Percentiles rank a stretch among this genome's conserved stretches.
phyloP scores from a whole-genome alignment of 1,284 basidiomycete genomes.

The Leccinum angustisporum region DNA sequence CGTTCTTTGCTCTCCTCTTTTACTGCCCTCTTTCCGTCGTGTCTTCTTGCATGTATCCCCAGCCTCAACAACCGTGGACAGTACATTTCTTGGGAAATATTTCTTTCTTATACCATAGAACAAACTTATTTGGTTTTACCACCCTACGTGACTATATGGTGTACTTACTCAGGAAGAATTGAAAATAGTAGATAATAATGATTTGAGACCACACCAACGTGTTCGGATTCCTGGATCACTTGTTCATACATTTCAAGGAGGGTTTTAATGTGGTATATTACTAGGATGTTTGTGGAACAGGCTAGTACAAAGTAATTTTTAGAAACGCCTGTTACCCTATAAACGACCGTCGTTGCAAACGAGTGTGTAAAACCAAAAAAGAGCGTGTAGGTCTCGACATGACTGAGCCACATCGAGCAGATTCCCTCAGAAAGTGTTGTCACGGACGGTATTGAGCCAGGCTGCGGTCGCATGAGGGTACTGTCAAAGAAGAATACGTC shows the following conservation, averaged over 20 bases:
- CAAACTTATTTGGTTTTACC: background rate
- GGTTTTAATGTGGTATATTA: background rate
- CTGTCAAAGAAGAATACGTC: background rate
- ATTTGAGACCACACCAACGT: background rate
- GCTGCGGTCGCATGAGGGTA: background rate
- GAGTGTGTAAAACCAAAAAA: background rate
- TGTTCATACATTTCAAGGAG: too few relatives aligned
- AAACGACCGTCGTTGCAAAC: background rate
- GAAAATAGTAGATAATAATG: background rate
- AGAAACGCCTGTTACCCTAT: background rate
- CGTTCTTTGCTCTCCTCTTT: background rate
- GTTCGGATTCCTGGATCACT: background rate
- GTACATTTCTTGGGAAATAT: background rate
- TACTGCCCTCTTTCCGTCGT: background rate
- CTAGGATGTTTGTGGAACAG: background rate
- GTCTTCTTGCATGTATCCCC: conserved; percentile 1
- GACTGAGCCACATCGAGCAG: background rate
- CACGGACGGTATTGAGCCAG: background rate
- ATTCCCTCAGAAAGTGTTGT: background rate
- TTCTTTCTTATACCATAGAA: background rate
- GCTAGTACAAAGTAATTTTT: background rate
- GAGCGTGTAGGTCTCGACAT: background rate
- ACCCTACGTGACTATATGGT: background rate
- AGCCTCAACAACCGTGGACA: background rate
- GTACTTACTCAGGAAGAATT: background rate